A percentile compares a stretch with the other conserved stretches of the same genome.
Evolutionary conservation across 441 rosid species (phyloP).

Genomic region (Francoa sonchifolia): DNA sequence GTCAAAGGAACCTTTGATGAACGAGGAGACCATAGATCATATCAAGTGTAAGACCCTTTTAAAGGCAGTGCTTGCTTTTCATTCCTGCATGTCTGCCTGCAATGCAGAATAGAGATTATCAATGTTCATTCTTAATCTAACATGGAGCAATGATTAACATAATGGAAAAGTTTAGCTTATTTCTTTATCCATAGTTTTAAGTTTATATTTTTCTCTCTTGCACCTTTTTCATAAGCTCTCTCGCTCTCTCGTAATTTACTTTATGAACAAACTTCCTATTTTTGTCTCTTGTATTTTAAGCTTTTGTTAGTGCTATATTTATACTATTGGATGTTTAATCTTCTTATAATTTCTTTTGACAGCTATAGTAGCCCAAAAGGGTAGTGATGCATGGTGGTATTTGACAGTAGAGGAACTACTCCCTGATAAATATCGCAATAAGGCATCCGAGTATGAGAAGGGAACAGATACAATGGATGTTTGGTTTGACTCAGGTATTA

Average conservation of each 20-base stretch:
- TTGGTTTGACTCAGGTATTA: conserved; percentile 94
- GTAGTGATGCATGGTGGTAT: conserved; percentile 99
- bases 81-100: not conserved
- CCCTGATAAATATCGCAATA: conserved; percentile 61
- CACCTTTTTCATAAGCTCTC: too few relatives aligned
- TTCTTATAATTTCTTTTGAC: conserved; percentile 17
- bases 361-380: conserved; percentile 74
- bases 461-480: conserved; percentile 99
- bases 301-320: not conserved
- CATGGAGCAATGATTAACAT: too few relatives aligned
- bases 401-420: conserved; percentile 81
- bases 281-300: too few relatives aligned
- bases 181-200: not conserved
- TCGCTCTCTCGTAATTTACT: not conserved
- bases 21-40: conserved; percentile 76
- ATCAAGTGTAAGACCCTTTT: conserved; percentile 53
- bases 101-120: not conserved
- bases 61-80: conserved; percentile 1
- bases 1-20: conserved; percentile 85
- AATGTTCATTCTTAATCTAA: conserved; percentile 7
- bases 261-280: too few relatives aligned
- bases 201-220: too few relatives aligned
- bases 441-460: conserved; percentile 73
- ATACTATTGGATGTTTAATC: not conserved
- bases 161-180: too few relatives aligned